phyloP scores from a whole-genome alignment of 345 rosid genomes.

The Lagerstroemia speciosa region DNA sequence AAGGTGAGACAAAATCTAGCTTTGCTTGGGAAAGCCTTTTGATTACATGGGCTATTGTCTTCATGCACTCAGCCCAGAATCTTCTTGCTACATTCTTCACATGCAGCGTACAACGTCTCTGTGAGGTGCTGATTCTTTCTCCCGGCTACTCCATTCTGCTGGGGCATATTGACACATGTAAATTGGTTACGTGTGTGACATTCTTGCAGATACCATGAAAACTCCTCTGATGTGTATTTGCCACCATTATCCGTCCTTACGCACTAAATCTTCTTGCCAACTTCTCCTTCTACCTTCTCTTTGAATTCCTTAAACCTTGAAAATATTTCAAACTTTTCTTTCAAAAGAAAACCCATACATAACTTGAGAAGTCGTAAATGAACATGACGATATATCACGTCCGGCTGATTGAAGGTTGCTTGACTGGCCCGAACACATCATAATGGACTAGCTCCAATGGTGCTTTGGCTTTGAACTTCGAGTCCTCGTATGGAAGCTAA shows the following conservation, averaged over 20 bases:
- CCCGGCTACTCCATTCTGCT: too few species aligned
- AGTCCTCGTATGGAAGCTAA: too few species aligned
- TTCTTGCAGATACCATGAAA: too few species aligned
- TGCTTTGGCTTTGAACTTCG: constrained; percentile 4
- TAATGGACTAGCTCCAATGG: constrained; percentile 10
- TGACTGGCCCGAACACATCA: constrained; percentile 8
- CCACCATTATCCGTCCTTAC: background rate
- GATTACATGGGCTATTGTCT: background rate
- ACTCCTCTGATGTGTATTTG: background rate
- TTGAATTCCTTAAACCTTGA: too few species aligned
- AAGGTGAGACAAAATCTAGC: background rate
- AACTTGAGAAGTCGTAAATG: constrained; percentile 11
- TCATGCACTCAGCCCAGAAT: constrained; percentile 3
- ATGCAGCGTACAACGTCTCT: too few species aligned
- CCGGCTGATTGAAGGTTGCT: constrained; percentile 3
- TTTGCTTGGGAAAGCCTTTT: constrained; percentile 7
- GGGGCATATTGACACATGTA: too few species aligned
- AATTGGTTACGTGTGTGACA: too few species aligned
- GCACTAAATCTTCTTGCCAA: background rate
- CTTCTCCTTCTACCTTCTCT: background rate
- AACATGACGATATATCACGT: constrained; percentile 7
- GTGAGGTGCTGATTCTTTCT: background rate
- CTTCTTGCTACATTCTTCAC: background rate
- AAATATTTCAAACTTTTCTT: too few species aligned
- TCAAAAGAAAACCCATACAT: constrained; percentile 4